Conservation (phyloP, 805 yeast genomes). For the Brettanomyces naardenensis region DNA sequence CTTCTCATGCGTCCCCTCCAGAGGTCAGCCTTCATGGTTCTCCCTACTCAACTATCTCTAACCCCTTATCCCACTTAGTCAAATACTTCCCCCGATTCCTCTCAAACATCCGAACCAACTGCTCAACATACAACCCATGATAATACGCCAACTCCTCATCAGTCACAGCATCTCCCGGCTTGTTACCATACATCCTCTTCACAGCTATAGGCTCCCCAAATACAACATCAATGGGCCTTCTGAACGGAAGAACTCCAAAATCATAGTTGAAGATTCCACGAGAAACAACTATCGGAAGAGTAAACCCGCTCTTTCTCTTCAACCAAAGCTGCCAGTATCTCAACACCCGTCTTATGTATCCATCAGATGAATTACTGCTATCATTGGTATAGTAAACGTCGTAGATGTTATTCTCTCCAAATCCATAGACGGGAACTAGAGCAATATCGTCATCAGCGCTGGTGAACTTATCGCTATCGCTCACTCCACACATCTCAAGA, state of each 20-base stretch:
- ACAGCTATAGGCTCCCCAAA: slow-evolving; percentile 52
- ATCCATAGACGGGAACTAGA: slow-evolving; percentile 80
- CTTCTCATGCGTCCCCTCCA: too few species aligned
- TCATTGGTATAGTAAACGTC: slow-evolving; percentile 29
- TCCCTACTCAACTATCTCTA: slow-evolving; percentile 38
- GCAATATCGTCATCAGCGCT: slow-evolving; percentile 51
- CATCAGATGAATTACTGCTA: slow-evolving; percentile 13
- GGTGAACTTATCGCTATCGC: background rate
- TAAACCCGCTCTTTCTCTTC: slow-evolving; percentile 66
- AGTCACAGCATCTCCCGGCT: slow-evolving; percentile 20
- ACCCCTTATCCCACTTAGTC: slow-evolving; percentile 37
- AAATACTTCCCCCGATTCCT: slow-evolving; percentile 48
- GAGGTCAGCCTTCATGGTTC: too few species aligned
- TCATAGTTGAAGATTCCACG: slow-evolving; percentile 88
- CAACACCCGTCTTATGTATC: slow-evolving; percentile 28
- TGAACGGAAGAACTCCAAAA: slow-evolving; percentile 79
- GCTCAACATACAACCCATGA: slow-evolving; percentile 61
- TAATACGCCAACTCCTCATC: slow-evolving; percentile 51
- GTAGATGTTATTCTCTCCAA: slow-evolving; percentile 72
- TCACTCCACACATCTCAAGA: slow-evolving; percentile 38
- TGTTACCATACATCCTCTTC: slow-evolving; percentile 12
- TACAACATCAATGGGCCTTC: slow-evolving; percentile 71
- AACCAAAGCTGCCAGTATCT: slow-evolving; percentile 62
- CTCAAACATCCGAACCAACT: slow-evolving; percentile 52
- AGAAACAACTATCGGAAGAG: slow-evolving; percentile 85